Base-by-base conservation (phyloP, 257 asterid genomes). In the Plantago elongata region DNA sequence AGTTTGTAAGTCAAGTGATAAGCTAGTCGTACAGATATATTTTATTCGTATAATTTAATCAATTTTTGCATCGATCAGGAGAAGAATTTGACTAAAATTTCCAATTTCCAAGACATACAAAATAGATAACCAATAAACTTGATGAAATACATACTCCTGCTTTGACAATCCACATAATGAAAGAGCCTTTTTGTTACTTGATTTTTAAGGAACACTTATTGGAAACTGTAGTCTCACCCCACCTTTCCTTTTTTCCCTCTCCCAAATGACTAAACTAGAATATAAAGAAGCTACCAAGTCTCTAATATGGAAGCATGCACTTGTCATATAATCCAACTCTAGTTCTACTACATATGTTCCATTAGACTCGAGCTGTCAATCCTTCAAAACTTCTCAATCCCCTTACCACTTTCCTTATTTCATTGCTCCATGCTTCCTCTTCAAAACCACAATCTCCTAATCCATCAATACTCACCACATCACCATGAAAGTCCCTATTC, bases 151-250 rank as follows among this genome's bases (percentile, higher is more conserved):
- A 34, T 34, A 34, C 60, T 61, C 72, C 47, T 74, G 69, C 29
- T 70, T 80, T 84, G 85, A 76, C 87, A 81, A 76, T 84, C 77
- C 74, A 74, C 77, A 74, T 77, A 74, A 81, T 82, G 79, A 77
- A 29, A 9, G 12, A 68, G 63, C 75, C 29, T 76, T 71, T 79
- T 60, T 44, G 75, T 86, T 82, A 71, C 96, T 89, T 86, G 90
- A 83, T 66, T 73, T 82, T 73, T 79, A 86, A 86, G 95, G 75
- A 86, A 86, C 95, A 79, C 82, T 85, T 78, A 82, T 80, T 79
- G 82, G 82, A 65, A 69, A 79, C 65, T 57, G 64, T 61, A 79
- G 57, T 75, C 74, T 73, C 43, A 63, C 54, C 61, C 51, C 57
- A 54, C 50, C 63, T 48, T 62, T 42, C 43, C 15, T 45, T 44